Evolutionary conservation across 768 basidiomycete species (phyloP), one percentile per base, ranked within the genome.

Genomic region (Termitomyces sp.): DNA sequence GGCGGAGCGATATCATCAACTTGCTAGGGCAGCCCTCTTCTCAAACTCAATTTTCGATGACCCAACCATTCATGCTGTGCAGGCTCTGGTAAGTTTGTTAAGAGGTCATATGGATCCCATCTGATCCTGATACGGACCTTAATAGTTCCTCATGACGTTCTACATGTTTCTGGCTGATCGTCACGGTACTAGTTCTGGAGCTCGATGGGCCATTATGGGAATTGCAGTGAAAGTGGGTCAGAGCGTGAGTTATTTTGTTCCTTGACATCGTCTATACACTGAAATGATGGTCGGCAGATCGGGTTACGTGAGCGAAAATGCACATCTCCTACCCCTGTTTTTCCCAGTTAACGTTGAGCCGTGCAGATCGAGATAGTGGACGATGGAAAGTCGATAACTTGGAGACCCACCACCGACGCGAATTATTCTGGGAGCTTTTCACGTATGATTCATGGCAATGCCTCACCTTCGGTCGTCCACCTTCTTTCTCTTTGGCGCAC

Each of bases 161-260:
- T 88, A 86, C 64, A 75, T 87, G 35, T 87, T 87, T 71, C 74
- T 87, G 51, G 78, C 80, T 56, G 86, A 88, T 70, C 79, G 86
- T 59, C 84, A 87, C 69, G 86, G 85, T 14, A 82, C 81, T 32
- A 80, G 76, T 63, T 83, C 84, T 64, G 84, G 84, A 12, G 77
- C 82, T 32, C 78, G 86, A 38, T 87, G 85, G 85, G 81, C 81
- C 6, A 79, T 84, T 52, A 86, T 87, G 76, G 86, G 86, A 16
- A 76, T 87, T 48, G 83, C 85, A 43, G 81, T 87, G 59, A 88
- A 86, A 72, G 74, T 87, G 57, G 83, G 82, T 19, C 86, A 87
- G 67, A 86, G 84, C 64, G 86, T 87, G 66, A 75, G 86, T 75
- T 57, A 57, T 66, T 56, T 60, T 25, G 40, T 58, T 57, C 54